Percentiles rank a stretch among this genome's conserved stretches.
Evolutionary conservation across 768 basidiomycete species (phyloP).

Genomic region (Scleroderma citrinum): DNA sequence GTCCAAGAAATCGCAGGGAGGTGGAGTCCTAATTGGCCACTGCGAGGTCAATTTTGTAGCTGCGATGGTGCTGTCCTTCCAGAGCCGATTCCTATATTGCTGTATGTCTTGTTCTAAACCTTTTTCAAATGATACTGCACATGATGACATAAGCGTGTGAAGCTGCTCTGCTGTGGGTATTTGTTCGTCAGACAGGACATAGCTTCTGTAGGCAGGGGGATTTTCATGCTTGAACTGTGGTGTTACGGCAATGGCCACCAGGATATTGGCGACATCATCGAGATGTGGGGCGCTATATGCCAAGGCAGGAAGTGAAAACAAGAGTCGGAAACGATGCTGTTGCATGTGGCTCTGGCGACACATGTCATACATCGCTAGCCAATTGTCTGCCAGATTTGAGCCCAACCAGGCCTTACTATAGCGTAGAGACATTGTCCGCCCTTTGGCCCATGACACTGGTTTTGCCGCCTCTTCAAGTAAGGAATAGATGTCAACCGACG

Average conservation of each 20-base stretch:
- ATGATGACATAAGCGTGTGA: not conserved
- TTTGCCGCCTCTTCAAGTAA: not conserved
- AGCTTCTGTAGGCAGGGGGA: slow-evolving; percentile 5
- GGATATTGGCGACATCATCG: slow-evolving; percentile 12
- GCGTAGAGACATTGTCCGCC: not conserved
- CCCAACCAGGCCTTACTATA: slow-evolving; percentile 14
- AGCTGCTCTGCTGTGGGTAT: not conserved
- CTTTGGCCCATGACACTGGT: not conserved
- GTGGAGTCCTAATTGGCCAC: slow-evolving; percentile 1
- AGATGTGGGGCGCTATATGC: slow-evolving; percentile 15
- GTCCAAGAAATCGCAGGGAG: not conserved
- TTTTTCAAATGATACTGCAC: slow-evolving; percentile 1
- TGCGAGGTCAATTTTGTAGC: not conserved
- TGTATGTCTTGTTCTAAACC: slow-evolving; percentile 9
- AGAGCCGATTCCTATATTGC: not conserved
- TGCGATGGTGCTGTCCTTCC: not conserved
- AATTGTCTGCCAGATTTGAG: slow-evolving; percentile 9
- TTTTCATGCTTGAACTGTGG: slow-evolving; percentile 1
- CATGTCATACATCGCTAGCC: slow-evolving; percentile 18
- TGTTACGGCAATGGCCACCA: slow-evolving; percentile 22
- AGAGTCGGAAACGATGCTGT: slow-evolving; percentile 11
- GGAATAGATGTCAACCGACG: not conserved
- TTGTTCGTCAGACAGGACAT: slow-evolving; percentile 9
- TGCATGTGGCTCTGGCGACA: slow-evolving; percentile 5
- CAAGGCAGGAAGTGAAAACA: slow-evolving; percentile 21